Evolutionary conservation across 805 yeast species (phyloP).

Genomic region (Starmerella asiatica): DNA sequence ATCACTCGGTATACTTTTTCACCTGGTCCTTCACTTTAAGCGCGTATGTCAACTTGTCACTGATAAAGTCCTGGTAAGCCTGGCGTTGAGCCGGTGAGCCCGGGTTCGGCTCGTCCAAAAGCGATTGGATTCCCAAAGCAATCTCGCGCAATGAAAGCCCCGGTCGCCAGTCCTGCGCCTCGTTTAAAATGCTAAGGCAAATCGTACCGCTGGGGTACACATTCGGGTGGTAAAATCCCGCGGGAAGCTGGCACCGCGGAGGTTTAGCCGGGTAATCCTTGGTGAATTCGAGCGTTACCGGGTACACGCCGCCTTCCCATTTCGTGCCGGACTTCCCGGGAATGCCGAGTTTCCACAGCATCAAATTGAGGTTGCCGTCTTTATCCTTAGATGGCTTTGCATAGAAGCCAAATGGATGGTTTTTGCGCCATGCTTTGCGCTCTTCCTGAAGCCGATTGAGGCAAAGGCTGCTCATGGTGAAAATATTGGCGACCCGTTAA

Average conservation of each 20-base stretch:
- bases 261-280: conserved; percentile 92
- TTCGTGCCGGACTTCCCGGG: conserved; percentile 81
- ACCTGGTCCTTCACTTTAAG: conserved; percentile 74
- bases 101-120: conserved; percentile 81
- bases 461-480: conserved; percentile 39
- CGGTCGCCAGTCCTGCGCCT: conserved; percentile 96
- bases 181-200: conserved; percentile 83
- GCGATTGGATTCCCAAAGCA: conserved; percentile 81
- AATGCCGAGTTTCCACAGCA: conserved; percentile 86
- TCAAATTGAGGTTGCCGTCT: conserved; percentile 76
- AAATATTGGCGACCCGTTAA: too few relatives aligned
- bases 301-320: conserved; percentile 87
- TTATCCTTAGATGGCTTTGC: conserved; percentile 75
- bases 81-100: conserved; percentile 96
- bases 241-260: conserved; percentile 82
- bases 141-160: conserved; percentile 85
- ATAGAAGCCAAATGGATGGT: conserved; percentile 93
- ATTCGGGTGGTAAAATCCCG: conserved; percentile 90
- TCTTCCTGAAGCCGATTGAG: conserved; percentile 83
- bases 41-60: conserved; percentile 55
- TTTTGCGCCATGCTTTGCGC: conserved; percentile 95
- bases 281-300: conserved; percentile 68
- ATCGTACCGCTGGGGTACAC: conserved; percentile 96
- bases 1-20: conserved; percentile 50
- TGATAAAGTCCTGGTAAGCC: conserved; percentile 54